Percentiles rank a stretch among this genome's conserved stretches.
These are phyloP conservation scores for Picea mariana DNA, from an alignment of 83 land plant genomes.

Conservation along the genomic window DNA sequence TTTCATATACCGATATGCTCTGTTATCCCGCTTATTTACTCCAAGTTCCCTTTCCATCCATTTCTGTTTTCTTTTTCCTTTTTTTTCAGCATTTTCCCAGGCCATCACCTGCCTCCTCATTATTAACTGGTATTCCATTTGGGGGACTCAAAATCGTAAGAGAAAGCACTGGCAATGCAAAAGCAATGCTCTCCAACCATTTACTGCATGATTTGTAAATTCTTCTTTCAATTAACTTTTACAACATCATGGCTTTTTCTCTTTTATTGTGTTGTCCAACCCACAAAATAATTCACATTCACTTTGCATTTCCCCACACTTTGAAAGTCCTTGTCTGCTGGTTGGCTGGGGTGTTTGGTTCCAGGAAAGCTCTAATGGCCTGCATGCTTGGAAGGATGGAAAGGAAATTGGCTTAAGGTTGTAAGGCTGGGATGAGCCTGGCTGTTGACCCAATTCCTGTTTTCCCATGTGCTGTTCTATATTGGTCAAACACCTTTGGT, in stretches of 20 bases:
- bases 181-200: not conserved
- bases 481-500: too few species aligned
- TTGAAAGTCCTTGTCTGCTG: not conserved
- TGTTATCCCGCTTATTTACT: too few species aligned
- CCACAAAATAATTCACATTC: not conserved
- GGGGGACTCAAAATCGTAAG: too few species aligned
- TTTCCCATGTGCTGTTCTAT: too few species aligned
- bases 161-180: not conserved
- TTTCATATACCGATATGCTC: too few species aligned
- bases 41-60: not conserved
- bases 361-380: not conserved
- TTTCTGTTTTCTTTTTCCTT: constrained; percentile 7
- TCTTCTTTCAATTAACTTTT: not conserved
- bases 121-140: not conserved
- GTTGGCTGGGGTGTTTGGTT: not conserved
- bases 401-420: not conserved
- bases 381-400: constrained; percentile 1
- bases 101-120: not conserved
- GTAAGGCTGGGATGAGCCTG: too few species aligned
- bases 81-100: not conserved
- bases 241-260: not conserved
- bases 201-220: too few species aligned
- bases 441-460: too few species aligned
- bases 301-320: not conserved
- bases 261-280: not conserved